Evolutionary conservation across 129 eudicot species (phyloP).

Genomic region (Oenanthe sinensis): DNA sequence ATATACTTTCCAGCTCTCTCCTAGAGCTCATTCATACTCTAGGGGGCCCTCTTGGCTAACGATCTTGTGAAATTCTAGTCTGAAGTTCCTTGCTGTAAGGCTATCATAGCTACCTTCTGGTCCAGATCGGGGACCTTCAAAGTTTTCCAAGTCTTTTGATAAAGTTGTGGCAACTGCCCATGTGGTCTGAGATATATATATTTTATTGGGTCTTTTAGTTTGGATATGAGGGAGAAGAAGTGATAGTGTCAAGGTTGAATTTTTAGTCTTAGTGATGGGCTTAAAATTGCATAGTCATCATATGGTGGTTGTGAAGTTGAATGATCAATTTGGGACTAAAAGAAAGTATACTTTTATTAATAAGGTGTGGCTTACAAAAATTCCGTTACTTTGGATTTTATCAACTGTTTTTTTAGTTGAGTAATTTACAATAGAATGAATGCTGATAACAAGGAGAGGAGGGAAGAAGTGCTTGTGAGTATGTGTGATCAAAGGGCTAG

Average conservation of each 20-base stretch:
- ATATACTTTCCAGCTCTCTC: no score
- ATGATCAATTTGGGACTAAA: conserved; percentile 42
- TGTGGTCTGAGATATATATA: not conserved
- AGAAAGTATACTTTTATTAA: conserved; percentile 28
- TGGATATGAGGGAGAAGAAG: conserved; percentile 17
- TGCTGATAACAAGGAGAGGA: conserved; percentile 46
- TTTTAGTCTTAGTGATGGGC: conserved; percentile 27
- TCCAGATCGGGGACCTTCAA: no score
- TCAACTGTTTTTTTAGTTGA: conserved; percentile 17
- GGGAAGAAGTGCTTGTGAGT: conserved; percentile 59
- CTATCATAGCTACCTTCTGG: no score
- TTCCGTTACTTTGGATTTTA: conserved; percentile 34
- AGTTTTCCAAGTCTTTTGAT: conserved; percentile 25
- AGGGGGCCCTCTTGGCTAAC: no score
- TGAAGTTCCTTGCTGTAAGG: no score
- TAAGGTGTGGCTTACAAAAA: conserved; percentile 27
- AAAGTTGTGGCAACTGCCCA: not conserved
- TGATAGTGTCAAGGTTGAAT: not conserved
- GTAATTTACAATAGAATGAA: conserved; percentile 33
- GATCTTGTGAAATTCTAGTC: no score
- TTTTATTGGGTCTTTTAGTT: conserved; percentile 11
- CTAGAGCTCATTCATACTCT: no score
- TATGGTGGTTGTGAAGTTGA: conserved; percentile 48
- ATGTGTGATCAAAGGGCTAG: conserved; percentile 90
- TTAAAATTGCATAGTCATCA: conserved; percentile 50